Evolutionary conservation across 345 rosid genomes (phyloP).

Genomic region (Cardamine resedifolia): DNA sequence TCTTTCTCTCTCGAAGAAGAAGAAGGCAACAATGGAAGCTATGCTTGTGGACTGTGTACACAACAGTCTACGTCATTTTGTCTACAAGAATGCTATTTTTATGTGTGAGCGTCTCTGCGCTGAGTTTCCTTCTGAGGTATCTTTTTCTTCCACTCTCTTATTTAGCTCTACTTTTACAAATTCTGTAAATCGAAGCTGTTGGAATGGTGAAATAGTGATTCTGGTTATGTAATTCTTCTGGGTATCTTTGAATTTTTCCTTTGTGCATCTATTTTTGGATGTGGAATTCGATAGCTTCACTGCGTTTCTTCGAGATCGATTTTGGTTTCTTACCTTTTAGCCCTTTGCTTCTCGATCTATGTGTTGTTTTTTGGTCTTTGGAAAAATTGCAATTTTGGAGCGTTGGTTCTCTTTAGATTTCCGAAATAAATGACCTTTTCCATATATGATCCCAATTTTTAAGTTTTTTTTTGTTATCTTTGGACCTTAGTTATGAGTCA

Average conservation of each 20-base stretch:
- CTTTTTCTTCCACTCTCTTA: neutral
- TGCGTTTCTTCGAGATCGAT: conserved; percentile 36
- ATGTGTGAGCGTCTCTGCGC: conserved; percentile 97
- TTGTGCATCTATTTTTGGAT: neutral
- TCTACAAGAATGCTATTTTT: conserved; percentile 83
- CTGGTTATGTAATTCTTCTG: neutral
- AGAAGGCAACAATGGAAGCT: conserved; percentile 70
- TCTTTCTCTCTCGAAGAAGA: conserved; percentile 17
- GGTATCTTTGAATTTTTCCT: neutral
- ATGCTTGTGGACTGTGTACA: conserved; percentile 75
- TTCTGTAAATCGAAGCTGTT: conserved; percentile 28
- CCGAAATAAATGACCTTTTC: conserved; percentile 8
- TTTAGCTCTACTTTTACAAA: neutral
- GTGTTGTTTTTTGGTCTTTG: conserved; percentile 10
- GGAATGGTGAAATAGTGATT: neutral
- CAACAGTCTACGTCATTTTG: conserved; percentile 86
- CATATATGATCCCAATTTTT: neutral
- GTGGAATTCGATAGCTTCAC: conserved; percentile 6
- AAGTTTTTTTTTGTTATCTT: neutral
- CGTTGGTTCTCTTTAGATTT: conserved; percentile 5
- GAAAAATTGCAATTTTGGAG: conserved; percentile 1
- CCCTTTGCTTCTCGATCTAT: conserved; percentile 16
- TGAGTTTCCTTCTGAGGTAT: conserved; percentile 99
- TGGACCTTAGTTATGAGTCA: conserved; percentile 4
- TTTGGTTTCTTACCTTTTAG: conserved; percentile 15